Conservation (phyloP, 768 basidiomycete species). For the Favolaschia claudopus region DNA sequence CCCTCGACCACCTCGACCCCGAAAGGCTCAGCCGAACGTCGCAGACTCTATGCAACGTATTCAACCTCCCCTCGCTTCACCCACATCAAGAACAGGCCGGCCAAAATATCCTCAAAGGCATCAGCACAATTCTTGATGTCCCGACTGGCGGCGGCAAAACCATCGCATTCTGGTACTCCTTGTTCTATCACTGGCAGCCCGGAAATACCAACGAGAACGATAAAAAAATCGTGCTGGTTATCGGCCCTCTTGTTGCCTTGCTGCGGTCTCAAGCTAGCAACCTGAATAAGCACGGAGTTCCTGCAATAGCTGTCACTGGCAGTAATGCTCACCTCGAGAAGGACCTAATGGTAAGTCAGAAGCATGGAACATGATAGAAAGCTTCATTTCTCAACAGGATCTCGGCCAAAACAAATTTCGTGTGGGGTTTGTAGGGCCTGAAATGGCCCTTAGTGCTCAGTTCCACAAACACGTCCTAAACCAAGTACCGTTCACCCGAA, state of each 20-base stretch:
- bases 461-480: conserved; percentile 1
- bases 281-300: background rate
- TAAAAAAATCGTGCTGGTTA: conserved; percentile 13
- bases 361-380: background rate
- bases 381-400: background rate
- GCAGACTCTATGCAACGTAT: background rate
- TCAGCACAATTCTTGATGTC: background rate
- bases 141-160: conserved; percentile 22
- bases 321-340: background rate
- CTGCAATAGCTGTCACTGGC: background rate
- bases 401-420: conserved; percentile 2
- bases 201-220: background rate
- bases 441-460: background rate
- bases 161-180: conserved; percentile 18
- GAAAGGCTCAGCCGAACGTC: background rate
- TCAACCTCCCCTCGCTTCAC: background rate
- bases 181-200: conserved; percentile 19
- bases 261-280: conserved; percentile 4
- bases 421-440: conserved; percentile 12
- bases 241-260: conserved; percentile 11
- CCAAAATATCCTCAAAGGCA: background rate
- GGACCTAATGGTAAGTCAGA: background rate
- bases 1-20: background rate
- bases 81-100: background rate
- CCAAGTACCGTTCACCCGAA: background rate